These are phyloP conservation scores for Coemansia sp. DNA, from an alignment of 192 early-diverging fungal species.

Conservation along the genomic window DNA sequence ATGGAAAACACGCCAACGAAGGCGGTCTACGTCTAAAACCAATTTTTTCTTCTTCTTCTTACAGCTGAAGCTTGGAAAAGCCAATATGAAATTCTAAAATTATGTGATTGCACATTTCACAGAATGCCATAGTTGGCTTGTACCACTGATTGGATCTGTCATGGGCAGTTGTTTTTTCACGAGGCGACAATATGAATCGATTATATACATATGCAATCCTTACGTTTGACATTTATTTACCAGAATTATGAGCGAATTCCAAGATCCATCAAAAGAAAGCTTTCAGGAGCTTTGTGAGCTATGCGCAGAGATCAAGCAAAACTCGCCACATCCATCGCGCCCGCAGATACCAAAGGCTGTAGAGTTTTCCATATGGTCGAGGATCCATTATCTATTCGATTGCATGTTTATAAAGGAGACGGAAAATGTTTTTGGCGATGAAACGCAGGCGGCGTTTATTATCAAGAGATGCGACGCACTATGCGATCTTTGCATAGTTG, in stretches of 20 bases:
- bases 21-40: not conserved
- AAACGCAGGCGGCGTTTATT: not conserved
- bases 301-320: constrained; percentile 18
- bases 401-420: not conserved
- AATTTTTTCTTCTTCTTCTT: not conserved
- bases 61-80: no score
- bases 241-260: not conserved
- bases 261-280: not conserved
- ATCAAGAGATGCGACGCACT: constrained; percentile 14
- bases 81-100: no score
- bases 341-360: constrained; percentile 22
- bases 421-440: not conserved
- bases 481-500: constrained; percentile 27
- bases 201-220: not conserved
- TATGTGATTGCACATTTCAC: no score
- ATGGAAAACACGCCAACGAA: not conserved
- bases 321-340: constrained; percentile 43
- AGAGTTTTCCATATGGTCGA: constrained; percentile 4
- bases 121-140: no score
- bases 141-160: not conserved
- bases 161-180: not conserved
- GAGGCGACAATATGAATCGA: not conserved
- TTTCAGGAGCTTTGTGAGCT: constrained; percentile 8
- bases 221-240: not conserved
- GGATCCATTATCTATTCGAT: constrained; percentile 19